Evolutionary conservation across 2,329 filamentous ascomycete genomes (phyloP), one percentile per base, ranked within the genome.

Genomic region (Pleomassaria siparia): DNA sequence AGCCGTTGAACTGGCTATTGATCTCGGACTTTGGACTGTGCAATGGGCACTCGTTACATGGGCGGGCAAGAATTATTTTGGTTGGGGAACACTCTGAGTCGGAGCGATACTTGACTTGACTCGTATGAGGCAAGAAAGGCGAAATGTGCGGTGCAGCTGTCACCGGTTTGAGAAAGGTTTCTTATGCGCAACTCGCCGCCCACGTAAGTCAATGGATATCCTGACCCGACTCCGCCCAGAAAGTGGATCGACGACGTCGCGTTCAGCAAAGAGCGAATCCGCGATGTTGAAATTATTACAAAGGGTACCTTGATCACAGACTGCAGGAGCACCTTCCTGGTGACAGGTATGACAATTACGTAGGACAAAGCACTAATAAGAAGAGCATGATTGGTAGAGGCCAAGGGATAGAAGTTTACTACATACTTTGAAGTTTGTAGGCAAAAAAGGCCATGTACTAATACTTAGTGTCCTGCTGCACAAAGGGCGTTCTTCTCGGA

Each of bases 81-180:
- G 59, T n/a, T 72, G 69, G 69, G 67, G 68, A 4, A 41, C 44
- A n/a, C 54, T 69, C 5, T 69, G 54, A 62, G 20, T 15, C 2
- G 22, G n/a, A 20, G 22, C 4, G 32, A 35, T 35, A 12, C 5
- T 12, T 32, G n/a, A 10, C 35, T 37, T 37, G 35, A 37, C 35
- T 24, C 20, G 35, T 37, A 13, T 6, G 13, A 37, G 35, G 18
- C 35, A 37, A 37, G 20, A 37, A 15, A 49, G 24, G 22, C n/a
- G 22, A 44, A 15, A 18, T 29, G 42, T 41, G 37, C 13, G 15
- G 32, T 35, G n/a, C 35, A 45, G 11, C 42, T 43, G 39, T 50
- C 37, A 39, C n/a, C 37, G 40, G 32, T 43, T 43, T 39, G 47
- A 42, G 30, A 22, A 42, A 40, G 21, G 44, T 52, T 50, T 28